Percentiles rank a stretch among this genome's conserved stretches.
These are phyloP conservation scores for Aquilaria sinensis DNA, from an alignment of 345 rosid species.

Conservation along the genomic window DNA sequence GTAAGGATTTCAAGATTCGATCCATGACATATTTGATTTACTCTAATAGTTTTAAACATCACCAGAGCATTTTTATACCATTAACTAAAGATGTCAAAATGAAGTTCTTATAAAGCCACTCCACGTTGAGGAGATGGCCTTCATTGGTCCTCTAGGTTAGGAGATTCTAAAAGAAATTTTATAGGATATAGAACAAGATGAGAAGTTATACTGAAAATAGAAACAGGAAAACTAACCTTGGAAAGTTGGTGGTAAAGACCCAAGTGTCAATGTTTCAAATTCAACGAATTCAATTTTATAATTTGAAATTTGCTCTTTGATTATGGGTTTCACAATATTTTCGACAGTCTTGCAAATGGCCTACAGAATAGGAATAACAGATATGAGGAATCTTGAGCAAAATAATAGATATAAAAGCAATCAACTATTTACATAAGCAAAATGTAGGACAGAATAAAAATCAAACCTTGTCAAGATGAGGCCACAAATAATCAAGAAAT, in stretches of 20 bases:
- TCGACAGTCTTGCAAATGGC: conserved; percentile 76
- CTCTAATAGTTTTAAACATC: too few relatives aligned
- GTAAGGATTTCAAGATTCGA: too few relatives aligned
- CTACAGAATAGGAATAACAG: conserved; percentile 21
- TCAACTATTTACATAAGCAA: background rate
- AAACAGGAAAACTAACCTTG: conserved; percentile 35
- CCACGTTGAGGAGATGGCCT: too few relatives aligned
- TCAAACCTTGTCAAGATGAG: conserved; percentile 90
- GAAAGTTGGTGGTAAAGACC: conserved; percentile 76
- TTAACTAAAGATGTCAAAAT: too few relatives aligned
- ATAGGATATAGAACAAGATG: too few relatives aligned
- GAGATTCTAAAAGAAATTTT: too few relatives aligned
- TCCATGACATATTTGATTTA: too few relatives aligned
- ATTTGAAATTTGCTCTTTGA: conserved; percentile 76
- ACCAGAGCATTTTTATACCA: too few relatives aligned
- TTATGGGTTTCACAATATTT: conserved; percentile 63
- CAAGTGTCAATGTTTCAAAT: conserved; percentile 68
- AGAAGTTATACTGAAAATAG: too few relatives aligned
- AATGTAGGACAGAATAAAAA: background rate
- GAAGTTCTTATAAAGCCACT: too few relatives aligned
- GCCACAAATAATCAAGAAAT: conserved; percentile 82
- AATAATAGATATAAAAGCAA: conserved; percentile 6
- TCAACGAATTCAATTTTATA: conserved; percentile 81
- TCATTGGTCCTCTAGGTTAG: too few relatives aligned
- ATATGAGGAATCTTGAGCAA: background rate